Evolutionary conservation across 805 yeast genomes (phyloP), one percentile per base, ranked within the genome.

Genomic region (Kodamaea sagamina): DNA sequence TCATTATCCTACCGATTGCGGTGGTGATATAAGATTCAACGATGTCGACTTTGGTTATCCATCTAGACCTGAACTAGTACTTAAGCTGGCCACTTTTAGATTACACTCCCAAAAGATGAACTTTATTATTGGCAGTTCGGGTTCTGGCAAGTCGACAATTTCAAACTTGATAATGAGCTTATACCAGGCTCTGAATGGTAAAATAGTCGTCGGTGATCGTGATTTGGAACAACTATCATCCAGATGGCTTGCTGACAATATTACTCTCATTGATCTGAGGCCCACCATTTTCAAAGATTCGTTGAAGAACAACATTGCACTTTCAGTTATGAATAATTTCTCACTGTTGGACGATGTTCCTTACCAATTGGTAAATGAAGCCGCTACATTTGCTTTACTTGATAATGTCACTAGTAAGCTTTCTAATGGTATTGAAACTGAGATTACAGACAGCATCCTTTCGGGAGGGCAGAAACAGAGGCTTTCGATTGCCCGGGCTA

Each of bases 401-500:
- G 65, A 68, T 1, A 74, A 74, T 1, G 62, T 85, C 2, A 58
- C 85, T 0, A 52, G 55, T 4, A 65, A 62, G 24, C 58, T 84
- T 1, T 80, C 84, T 0, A 56, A 76, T 4, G 88, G 90, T 0
- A 26, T 79, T 2, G 72, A 84, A 12, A 78, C 86, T 0, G 47
- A 57, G 3, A 49, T 87, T 6, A 78, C 81, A 0, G 53, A 57
- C 1, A 63, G 67, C 0, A 51, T 54, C 1, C 65, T 92, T 6
- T 87, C 96, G 49, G 98, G 98, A 4, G 99, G 99, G 0, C 97
- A 93, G 59, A 78, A 74, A 43, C 99, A 93, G 62, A 70, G 90
- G 47, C 71, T 93, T 2, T 85, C 92, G 0, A 55, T 93, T 21
- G 97, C 98, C 0, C 72, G 97, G 42, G 97, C 97, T 0, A 72